Base-by-base conservation (phyloP, 2,329 filamentous ascomycete species). In the Epichloe scottii region DNA sequence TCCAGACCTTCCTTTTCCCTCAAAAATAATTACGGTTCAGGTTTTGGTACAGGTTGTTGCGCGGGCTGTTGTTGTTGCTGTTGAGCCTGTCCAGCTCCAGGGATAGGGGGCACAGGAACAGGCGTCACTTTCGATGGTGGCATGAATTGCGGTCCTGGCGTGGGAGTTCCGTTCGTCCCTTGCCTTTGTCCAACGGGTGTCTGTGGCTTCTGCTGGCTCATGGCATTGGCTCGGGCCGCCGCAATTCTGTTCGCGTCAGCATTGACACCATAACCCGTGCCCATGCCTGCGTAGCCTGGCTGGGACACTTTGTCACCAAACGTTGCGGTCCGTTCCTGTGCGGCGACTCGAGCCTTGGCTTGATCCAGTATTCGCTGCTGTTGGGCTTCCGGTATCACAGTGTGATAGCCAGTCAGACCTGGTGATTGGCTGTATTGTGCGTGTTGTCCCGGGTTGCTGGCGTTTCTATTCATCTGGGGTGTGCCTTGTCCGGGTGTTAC, bases 281-380 rank as follows among this genome's bases (percentile, higher is more conserved):
- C 67, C n/a, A 71, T 59, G 17, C 67, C 66, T 0, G 64, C 56
- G 4, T 66, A 56, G 52, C 73, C 52, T 66, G 74, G 53, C 66
- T 88, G 49, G 66, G 79, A 12, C 58, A 69, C 65, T 58, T 69
- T 71, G 45, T 71, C 67, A 19, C 64, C 64, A 51, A 71, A 70
- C 52, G 68, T 67, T 52, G 63, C 62, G 21, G 66, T 66, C 30
- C 69, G 65, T 54, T 72, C 69, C 48, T 72, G 70, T 0, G 71
- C 71, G 15, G 71, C 71, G 14, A 71, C 68, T 26, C 73, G 63
- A 3, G 72, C 73, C 50, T 73, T 72, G 7, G 74, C 72, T 59
- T 77, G 74, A 49, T 77, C 73, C 59, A 75, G 63, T 45, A 75
- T 70, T 50, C 73, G 70, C 58, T 73, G 71, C 57, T 76, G 73